Evolutionary conservation across 2,329 filamentous ascomycete species (phyloP).

Genomic region (Plenodomus biglobosus): DNA sequence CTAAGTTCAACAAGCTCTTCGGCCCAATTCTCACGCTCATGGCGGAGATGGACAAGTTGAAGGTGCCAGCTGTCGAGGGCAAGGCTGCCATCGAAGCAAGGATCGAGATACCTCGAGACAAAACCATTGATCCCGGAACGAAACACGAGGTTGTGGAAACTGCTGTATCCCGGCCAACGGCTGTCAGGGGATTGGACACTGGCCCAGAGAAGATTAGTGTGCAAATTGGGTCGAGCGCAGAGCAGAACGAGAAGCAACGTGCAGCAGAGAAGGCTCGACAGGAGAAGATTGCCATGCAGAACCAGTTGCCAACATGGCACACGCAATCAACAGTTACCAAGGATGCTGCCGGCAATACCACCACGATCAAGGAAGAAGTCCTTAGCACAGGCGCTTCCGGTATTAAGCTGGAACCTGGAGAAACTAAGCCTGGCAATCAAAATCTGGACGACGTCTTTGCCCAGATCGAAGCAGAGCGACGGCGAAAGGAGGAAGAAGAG

Average conservation of each 20-base stretch:
- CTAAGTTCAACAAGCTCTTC: conserved; percentile 71
- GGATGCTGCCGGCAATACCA: conserved; percentile 50
- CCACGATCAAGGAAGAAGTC: conserved; percentile 41
- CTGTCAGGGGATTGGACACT: conserved; percentile 67
- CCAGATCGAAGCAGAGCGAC: conserved; percentile 61
- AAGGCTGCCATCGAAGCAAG: conserved; percentile 66
- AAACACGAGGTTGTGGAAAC: conserved; percentile 61
- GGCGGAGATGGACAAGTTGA: conserved; percentile 72
- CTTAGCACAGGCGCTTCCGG: conserved; percentile 40
- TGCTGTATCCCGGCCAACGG: conserved; percentile 60
- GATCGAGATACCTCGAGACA: conserved; percentile 66
- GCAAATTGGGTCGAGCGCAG: conserved; percentile 66
- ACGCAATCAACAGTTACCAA: conserved; percentile 65
- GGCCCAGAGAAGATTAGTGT: conserved; percentile 70
- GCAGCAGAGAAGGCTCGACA: conserved; percentile 65
- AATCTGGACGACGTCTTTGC: conserved; percentile 69
- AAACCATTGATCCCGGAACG: conserved; percentile 64
- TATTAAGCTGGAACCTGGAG: conserved; percentile 49
- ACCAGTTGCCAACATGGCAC: conserved; percentile 72
- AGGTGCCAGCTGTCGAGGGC: conserved; percentile 72
- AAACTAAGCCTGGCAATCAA: conserved; percentile 55
- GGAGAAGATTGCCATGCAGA: conserved; percentile 67
- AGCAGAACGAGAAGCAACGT: conserved; percentile 67
- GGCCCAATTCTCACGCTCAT: conserved; percentile 76
- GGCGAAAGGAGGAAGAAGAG: conserved; percentile 48